Conservation (phyloP, 306 rosid species). For the Coriaria nepalensis region DNA sequence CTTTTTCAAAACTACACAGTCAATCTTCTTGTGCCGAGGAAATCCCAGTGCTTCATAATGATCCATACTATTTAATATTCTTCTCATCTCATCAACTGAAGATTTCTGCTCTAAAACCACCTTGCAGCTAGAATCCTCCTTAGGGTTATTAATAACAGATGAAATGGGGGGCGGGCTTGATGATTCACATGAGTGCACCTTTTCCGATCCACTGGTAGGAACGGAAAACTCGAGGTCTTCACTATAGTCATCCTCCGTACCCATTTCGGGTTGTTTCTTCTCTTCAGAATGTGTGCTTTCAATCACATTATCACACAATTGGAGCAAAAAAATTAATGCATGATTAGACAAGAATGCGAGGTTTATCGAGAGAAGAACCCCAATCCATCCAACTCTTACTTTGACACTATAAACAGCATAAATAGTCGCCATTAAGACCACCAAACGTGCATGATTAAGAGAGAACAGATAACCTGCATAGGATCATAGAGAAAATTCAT, state of each 20-base stretch:
- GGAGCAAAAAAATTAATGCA: conserved; percentile 60
- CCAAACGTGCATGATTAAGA: conserved; percentile 83
- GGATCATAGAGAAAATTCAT: conserved; percentile 4
- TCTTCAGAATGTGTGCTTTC: conserved; percentile 68
- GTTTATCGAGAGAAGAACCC: conserved; percentile 68
- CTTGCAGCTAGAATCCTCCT: conserved; percentile 42
- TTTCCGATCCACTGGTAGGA: conserved; percentile 57
- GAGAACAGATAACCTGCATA: conserved; percentile 87
- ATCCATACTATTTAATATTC: conserved; percentile 52
- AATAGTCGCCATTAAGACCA: conserved; percentile 58
- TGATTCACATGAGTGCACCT: conserved; percentile 61
- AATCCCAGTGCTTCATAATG: conserved; percentile 87
- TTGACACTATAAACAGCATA: conserved; percentile 79
- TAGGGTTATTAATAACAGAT: conserved; percentile 32
- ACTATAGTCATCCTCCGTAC: conserved; percentile 56
- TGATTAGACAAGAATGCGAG: conserved; percentile 85
- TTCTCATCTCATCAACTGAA: conserved; percentile 77
- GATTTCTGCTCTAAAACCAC: conserved; percentile 39
- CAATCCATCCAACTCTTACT: conserved; percentile 85
- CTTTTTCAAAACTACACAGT: conserved; percentile 48
- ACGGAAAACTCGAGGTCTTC: conserved; percentile 51
- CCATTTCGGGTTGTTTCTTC: conserved; percentile 53
- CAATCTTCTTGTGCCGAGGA: conserved; percentile 64
- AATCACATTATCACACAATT: conserved; percentile 75
- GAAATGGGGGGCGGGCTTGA: conserved; percentile 45